Evolutionary conservation across 129 eudicot genomes (phyloP).

Genomic region (Oenanthe sinensis): DNA sequence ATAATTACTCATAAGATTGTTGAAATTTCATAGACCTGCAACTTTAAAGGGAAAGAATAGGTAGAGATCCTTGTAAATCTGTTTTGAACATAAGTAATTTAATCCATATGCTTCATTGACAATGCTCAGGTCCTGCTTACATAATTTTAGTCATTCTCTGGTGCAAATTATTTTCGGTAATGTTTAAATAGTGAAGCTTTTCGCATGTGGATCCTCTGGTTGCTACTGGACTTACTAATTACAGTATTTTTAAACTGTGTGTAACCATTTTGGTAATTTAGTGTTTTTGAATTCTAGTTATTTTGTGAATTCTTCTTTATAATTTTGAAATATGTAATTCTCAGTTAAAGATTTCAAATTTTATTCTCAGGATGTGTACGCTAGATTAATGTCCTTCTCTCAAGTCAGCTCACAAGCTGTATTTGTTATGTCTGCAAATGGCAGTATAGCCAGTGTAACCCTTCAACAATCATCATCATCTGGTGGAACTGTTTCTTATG

Average conservation of each 20-base stretch:
- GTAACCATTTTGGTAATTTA: neutral
- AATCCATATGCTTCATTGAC: neutral
- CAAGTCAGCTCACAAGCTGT: slow-evolving; percentile 36
- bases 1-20: neutral
- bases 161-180: too few species aligned
- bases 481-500: slow-evolving; percentile 53
- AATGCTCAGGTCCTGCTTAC: neutral
- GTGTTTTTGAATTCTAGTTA: neutral
- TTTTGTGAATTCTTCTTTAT: neutral
- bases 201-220: too few species aligned
- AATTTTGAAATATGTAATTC: neutral
- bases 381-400: slow-evolving; percentile 46
- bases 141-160: too few species aligned
- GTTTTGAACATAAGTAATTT: neutral
- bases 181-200: too few species aligned
- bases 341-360: neutral
- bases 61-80: neutral
- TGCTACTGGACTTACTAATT: neutral
- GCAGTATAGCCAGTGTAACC: slow-evolving; percentile 48
- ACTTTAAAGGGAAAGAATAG: neutral
- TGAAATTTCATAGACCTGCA: neutral
- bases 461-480: slow-evolving; percentile 39
- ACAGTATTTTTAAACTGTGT: too few species aligned
- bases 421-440: slow-evolving; percentile 48
- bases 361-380: slow-evolving; percentile 37